These are phyloP conservation scores for Aspergillus piperis DNA, from an alignment of 2,329 filamentous ascomycete genomes.

Conservation along the genomic window DNA sequence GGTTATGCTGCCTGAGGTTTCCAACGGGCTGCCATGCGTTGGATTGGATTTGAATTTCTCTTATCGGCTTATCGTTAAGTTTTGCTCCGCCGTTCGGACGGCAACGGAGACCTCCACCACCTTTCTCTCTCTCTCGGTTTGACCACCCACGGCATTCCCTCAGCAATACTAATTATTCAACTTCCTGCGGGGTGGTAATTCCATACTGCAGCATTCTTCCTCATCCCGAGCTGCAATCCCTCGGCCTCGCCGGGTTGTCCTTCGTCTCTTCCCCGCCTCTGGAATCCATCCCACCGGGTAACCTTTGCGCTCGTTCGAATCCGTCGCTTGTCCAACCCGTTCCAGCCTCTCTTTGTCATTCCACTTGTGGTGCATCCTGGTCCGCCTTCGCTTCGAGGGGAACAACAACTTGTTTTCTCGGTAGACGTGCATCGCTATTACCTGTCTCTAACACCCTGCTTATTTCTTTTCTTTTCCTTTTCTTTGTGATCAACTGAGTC, in stretches of 20 bases:
- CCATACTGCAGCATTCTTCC: not conserved
- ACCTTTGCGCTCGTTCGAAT: not conserved
- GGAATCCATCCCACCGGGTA: not conserved
- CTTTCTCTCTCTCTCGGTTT: not conserved
- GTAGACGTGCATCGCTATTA: not conserved
- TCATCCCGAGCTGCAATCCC: not conserved
- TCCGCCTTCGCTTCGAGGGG: not conserved
- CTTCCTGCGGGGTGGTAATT: not conserved
- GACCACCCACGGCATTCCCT: not conserved
- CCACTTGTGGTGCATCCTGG: not conserved
- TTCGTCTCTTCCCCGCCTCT: not conserved
- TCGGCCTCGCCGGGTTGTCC: not conserved
- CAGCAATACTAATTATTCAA: not conserved
- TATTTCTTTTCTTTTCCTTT: no score
- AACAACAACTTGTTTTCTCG: not conserved
- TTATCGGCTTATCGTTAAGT: conserved; percentile 6
- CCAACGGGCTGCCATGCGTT: no score
- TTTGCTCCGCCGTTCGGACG: not conserved
- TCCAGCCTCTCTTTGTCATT: not conserved
- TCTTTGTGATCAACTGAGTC: not conserved
- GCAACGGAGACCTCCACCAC: no score
- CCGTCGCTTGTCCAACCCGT: not conserved
- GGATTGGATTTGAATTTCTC: not conserved
- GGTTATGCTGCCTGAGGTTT: conserved; percentile 1
- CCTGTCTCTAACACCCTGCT: no score